A percentile compares a stretch with the other conserved stretches of the same genome.
These are phyloP conservation scores for Rhynchosporium graminicola DNA, from an alignment of 2,329 filamentous ascomycete species.

Conservation along the genomic window DNA sequence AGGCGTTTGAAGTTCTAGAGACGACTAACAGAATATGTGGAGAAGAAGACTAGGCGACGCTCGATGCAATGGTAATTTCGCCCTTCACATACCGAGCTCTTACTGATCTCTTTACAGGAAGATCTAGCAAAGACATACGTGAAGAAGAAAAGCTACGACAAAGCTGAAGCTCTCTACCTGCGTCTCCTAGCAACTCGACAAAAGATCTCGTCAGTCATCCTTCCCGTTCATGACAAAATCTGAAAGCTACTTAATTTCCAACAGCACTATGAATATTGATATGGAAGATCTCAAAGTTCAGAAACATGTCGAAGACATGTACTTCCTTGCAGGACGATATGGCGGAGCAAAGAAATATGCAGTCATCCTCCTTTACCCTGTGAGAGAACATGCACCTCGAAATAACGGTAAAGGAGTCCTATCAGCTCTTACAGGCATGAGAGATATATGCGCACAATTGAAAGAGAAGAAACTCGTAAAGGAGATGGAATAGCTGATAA, in stretches of 20 bases:
- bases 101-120: not conserved
- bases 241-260: not conserved
- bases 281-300: not conserved
- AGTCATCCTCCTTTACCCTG: not conserved
- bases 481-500: not conserved
- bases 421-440: not conserved
- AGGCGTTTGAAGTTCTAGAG: not conserved
- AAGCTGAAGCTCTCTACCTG: not conserved
- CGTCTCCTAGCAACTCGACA: not conserved
- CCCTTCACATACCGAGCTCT: not conserved
- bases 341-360: not conserved
- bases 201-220: not conserved
- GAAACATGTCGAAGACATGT: constrained; percentile 7
- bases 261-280: not conserved
- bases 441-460: not conserved
- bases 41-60: not conserved
- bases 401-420: not conserved
- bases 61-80: not conserved
- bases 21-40: not conserved
- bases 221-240: too few relatives aligned
- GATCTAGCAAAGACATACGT: not conserved
- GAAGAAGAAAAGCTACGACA: not conserved
- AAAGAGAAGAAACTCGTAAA: not conserved
- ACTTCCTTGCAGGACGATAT: not conserved
- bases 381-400: not conserved